These are phyloP conservation scores for Brassica carinata DNA, from an alignment of 345 rosid species.

Conservation along the genomic window DNA sequence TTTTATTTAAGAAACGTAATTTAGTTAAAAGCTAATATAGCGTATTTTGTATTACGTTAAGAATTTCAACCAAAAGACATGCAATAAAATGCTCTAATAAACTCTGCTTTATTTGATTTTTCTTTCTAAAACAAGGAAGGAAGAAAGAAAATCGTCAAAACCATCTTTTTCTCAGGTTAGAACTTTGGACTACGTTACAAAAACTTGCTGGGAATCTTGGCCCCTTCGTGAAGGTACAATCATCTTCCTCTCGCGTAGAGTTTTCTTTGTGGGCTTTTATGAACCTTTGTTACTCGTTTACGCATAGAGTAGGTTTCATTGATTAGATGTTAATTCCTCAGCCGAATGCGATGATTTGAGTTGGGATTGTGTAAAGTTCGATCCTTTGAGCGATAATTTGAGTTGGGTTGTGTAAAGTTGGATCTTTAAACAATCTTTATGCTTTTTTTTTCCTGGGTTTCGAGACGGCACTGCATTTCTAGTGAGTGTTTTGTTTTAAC, in stretches of 20 bases:
- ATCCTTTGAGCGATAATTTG: not conserved
- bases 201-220: slow-evolving; percentile 23
- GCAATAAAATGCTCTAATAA: not conserved
- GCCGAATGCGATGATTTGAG: slow-evolving; percentile 14
- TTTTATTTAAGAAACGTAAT: too few species aligned
- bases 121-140: not conserved
- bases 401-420: not conserved
- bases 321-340: slow-evolving; percentile 5
- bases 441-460: slow-evolving; percentile 23
- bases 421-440: slow-evolving; percentile 9
- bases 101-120: not conserved
- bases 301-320: slow-evolving; percentile 10
- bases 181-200: slow-evolving; percentile 26
- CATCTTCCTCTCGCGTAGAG: slow-evolving; percentile 8
- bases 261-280: not conserved
- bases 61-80: too few species aligned
- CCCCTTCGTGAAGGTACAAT: slow-evolving; percentile 40
- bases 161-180: slow-evolving; percentile 3
- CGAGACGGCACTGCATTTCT: slow-evolving; percentile 22
- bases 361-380: slow-evolving; percentile 19
- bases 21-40: too few species aligned
- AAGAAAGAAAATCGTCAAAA: not conserved
- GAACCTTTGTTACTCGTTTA: slow-evolving; percentile 5
- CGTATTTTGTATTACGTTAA: too few species aligned
- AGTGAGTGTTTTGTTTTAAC: slow-evolving; percentile 7